These are phyloP conservation scores for Tothia fuscella DNA, from an alignment of 2,329 filamentous ascomycete genomes.

Conservation along the genomic window DNA sequence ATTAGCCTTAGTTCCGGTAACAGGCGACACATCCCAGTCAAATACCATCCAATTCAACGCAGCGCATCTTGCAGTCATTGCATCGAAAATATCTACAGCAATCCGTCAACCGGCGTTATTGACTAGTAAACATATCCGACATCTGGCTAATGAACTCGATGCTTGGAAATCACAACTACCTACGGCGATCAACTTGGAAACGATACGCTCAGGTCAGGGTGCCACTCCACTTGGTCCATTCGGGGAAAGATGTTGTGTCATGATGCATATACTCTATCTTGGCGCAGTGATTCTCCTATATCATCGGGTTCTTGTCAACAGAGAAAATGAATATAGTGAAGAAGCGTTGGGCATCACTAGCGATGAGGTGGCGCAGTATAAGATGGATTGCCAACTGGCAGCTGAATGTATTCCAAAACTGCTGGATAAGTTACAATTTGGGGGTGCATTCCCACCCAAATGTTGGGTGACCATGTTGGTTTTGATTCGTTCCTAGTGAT, in stretches of 20 bases:
- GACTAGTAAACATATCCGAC: neutral
- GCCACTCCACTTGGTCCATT: neutral
- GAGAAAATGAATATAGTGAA: neutral
- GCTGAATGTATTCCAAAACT: neutral
- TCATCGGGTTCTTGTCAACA: neutral
- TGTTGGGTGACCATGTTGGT: neutral
- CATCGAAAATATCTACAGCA: constrained; percentile 4
- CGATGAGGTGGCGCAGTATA: neutral
- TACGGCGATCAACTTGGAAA: neutral
- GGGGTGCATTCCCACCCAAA: neutral
- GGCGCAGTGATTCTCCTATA: constrained; percentile 2
- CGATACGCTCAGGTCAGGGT: neutral
- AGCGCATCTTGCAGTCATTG: constrained; percentile 1
- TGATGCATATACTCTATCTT: constrained; percentile 3
- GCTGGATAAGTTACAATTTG: neutral
- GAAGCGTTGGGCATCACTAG: neutral
- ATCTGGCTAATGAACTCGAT: constrained; percentile 4
- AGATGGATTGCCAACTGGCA: neutral
- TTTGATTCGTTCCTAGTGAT: neutral
- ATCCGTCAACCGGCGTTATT: neutral
- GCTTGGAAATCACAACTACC: constrained; percentile 4
- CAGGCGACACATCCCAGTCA: neutral
- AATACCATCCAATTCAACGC: constrained; percentile 6
- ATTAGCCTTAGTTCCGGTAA: neutral
- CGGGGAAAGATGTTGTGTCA: neutral